Base-by-base conservation (phyloP, 176 grass and related monocot genomes). In the Panicum miliaceum region DNA sequence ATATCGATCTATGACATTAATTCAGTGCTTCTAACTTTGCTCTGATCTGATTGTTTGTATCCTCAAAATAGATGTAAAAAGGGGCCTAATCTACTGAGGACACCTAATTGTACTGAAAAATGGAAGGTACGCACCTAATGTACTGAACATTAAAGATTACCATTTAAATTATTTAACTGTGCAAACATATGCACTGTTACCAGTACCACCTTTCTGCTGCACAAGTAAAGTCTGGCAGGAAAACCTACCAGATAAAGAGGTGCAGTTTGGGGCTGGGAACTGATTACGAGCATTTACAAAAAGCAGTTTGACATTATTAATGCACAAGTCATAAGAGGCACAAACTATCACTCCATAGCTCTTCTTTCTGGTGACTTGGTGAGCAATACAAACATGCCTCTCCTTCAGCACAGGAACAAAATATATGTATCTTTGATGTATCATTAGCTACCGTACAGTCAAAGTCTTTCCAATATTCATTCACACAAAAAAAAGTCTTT, bases 311-410 rank as follows among this genome's bases (percentile, higher is more conserved):
- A 5, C 37, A 69, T 45, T 41, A 69, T 69, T n/a, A 46, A 58
- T 12, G 1, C 19, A 34, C 23, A 53, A 46, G 36, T 18, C 8
- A 57, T 29, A 12, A 71, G 18, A 71, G 60, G 82, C 42, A 76
- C 16, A 27, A 20, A 38, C 10, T 54, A 83, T 80, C 15, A 67
- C n/a, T 71, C 1, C 26, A 47, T n/a, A 71, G 34, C 78, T 85
- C 53, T 82, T 81, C 10, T 58, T 86, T 90, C 64, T 74, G 19
- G 38, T 42, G 22, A 41, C 86, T 54, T 74, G 19, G 38, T 42
- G 22, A 41, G 32, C n/a, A 80, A 35, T 50, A 40, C 10, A 54
- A 10, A 76, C 29, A 12, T n/a, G 12, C 8, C n/a, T 18, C 41
- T 71, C 56, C 37, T 72, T 72, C 62, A 20, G 34, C 25, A 22